These are phyloP conservation scores for Diospyros lotus DNA, from an alignment of 148 eudicot species.

Conservation along the genomic window DNA sequence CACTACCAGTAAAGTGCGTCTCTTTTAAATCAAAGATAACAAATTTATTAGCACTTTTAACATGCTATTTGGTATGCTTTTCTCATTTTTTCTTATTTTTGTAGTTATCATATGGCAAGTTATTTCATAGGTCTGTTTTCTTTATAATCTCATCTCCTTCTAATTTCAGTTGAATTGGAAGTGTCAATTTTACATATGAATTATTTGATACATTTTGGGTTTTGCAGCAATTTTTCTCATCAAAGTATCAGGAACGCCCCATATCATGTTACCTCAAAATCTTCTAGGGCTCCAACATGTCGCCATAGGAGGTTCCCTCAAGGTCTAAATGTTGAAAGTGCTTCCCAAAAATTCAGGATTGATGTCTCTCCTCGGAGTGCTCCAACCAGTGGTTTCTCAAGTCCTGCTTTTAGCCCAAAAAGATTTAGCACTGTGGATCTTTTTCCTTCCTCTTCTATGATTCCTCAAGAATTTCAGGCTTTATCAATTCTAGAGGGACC, in stretches of 20 bases:
- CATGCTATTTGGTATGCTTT: neutral
- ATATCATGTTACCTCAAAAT: constrained; percentile 28
- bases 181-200: neutral
- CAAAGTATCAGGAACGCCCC: constrained; percentile 19
- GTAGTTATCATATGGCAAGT: neutral
- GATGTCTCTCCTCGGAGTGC: constrained; percentile 60
- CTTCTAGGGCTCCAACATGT: constrained; percentile 29
- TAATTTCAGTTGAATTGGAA: neutral
- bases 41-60: no score
- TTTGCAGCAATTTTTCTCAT: constrained; percentile 18
- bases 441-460: constrained; percentile 24
- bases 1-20: neutral
- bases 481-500: constrained; percentile 32
- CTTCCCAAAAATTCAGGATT: constrained; percentile 28
- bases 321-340: constrained; percentile 24
- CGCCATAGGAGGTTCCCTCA: constrained; percentile 30
- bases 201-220: neutral
- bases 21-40: neutral
- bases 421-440: constrained; percentile 43
- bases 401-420: constrained; percentile 73
- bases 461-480: constrained; percentile 22
- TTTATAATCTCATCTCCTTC: neutral
- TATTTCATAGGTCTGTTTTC: neutral
- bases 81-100: no score
- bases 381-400: constrained; percentile 55